Base-by-base conservation (phyloP, 2,329 filamentous ascomycete species). In the Dryadomyces sulphureus region DNA sequence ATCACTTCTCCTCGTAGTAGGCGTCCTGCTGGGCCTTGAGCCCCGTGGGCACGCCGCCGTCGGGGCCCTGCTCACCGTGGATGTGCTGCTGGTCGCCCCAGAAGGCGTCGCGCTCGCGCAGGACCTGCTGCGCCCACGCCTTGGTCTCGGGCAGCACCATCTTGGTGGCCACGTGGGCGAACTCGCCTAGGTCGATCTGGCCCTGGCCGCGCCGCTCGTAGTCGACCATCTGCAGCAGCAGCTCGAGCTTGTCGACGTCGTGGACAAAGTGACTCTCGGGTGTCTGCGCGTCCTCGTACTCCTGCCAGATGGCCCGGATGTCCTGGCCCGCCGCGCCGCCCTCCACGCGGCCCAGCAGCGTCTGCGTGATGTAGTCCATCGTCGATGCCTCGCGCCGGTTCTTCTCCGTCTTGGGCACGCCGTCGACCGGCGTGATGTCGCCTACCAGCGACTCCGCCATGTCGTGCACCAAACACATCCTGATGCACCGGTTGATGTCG, bases 391-490 rank as follows among this genome's bases (percentile, higher is more conserved):
- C 92, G 50, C 92, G 81, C 16, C 89, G 75, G 60, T 72, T 84
- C 73, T 98, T 98, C 65, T 98, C 92, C 3, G 71, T 63, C 64
- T 96, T 98, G 46, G 78, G 61, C 0, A 98, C 78, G 17, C 79
- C 77, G 59, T 98, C 92, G 4, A 92, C 81, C 0, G 92, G 92
- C 0, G 92, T 98, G 60, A 98, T 95, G 66, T 98, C 92, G 48
- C 92, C 92, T 16, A 98, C 92, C 1, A 98, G 70, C 5, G 84
- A 73, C 64, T 98, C 92, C 11, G 92, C 92, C 87, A 98, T 95
- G 66, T 98, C 92, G 68, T 98, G 92, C 39, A 98, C 70, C 30
- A 98, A 73, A 22, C 88, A 90, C 89, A 98, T 95, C 65, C 86
- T 86, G 56, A 87, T 90, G 70, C 92, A 98, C 55, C 80, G 81